phyloP scores from a whole-genome alignment of 345 rosid genomes.

The Sisymbrium irio region DNA sequence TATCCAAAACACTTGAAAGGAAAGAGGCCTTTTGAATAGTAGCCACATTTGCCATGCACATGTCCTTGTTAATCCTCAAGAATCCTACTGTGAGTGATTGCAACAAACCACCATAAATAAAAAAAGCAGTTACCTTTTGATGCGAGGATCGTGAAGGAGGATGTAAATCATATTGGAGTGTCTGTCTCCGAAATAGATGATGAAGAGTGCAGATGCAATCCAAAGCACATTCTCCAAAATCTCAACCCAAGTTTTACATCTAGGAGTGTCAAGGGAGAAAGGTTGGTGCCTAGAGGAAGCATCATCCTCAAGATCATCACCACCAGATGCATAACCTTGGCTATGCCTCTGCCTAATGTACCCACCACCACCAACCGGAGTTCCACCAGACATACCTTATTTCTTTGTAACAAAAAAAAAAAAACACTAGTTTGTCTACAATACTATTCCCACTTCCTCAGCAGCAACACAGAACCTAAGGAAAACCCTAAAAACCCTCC shows the following conservation, averaged over 20 bases:
- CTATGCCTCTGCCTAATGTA: conserved; percentile 94
- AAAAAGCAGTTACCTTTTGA: conserved; percentile 68
- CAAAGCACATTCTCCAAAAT: conserved; percentile 75
- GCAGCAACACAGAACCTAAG: neutral
- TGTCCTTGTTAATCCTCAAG: neutral
- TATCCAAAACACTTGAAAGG: neutral
- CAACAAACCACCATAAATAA: too few relatives aligned
- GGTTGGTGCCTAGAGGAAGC: conserved; percentile 76
- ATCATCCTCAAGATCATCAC: conserved; percentile 91
- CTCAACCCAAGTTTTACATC: conserved; percentile 61
- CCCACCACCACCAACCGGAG: conserved; percentile 87
- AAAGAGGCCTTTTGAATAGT: neutral
- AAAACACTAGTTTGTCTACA: neutral
- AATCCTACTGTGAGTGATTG: neutral
- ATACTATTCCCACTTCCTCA: neutral
- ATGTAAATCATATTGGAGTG: conserved; percentile 71
- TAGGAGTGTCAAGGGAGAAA: conserved; percentile 40
- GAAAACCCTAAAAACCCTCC: neutral
- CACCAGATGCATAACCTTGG: conserved; percentile 83
- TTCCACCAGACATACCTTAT: conserved; percentile 90
- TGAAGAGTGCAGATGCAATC: conserved; percentile 76
- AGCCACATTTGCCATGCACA: neutral
- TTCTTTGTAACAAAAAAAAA: too few relatives aligned
- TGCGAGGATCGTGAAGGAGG: conserved; percentile 68
- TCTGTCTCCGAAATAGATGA: conserved; percentile 76